phyloP scores from a whole-genome alignment of 1,139 yeast genomes.

The Groenewaldozyma auringiensis region DNA sequence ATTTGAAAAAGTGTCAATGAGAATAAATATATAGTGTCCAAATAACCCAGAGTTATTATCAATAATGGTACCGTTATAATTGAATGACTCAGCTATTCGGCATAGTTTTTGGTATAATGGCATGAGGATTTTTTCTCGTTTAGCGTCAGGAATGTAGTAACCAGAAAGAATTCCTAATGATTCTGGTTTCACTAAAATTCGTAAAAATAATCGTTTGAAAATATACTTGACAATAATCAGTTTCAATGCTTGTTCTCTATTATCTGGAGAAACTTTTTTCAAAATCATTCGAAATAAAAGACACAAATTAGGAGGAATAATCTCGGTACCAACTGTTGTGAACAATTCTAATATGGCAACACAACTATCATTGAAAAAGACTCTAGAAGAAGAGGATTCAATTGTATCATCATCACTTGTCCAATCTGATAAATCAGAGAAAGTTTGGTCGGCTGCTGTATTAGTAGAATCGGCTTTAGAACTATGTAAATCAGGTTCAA shows the following conservation, averaged over 20 bases:
- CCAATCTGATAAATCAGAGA: not conserved
- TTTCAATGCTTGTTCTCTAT: constrained; percentile 14
- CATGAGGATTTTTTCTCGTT: constrained; percentile 21
- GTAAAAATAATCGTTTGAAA: constrained; percentile 19
- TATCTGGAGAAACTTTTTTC: constrained; percentile 16
- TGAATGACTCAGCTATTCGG: constrained; percentile 14
- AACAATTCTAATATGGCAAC: constrained; percentile 18
- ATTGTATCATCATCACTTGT: not conserved
- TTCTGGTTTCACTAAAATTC: constrained; percentile 22
- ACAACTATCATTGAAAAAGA: constrained; percentile 10
- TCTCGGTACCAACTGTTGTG: constrained; percentile 18
- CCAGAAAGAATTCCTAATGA: constrained; percentile 21
- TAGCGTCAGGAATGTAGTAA: constrained; percentile 21
- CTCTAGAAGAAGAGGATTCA: constrained; percentile 12
- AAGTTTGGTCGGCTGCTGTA: not conserved
- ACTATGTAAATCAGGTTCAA: constrained; percentile 3
- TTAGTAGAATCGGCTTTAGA: not conserved
- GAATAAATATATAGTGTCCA: not conserved
- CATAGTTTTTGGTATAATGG: constrained; percentile 18
- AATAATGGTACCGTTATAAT: constrained; percentile 6
- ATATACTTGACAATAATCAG: constrained; percentile 22
- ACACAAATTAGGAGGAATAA: constrained; percentile 20
- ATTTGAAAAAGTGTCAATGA: not conserved
- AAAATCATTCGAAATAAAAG: constrained; percentile 19
- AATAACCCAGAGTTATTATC: not conserved